Evolutionary conservation across 345 rosid genomes (phyloP), one percentile per base, ranked within the genome.

Genomic region (Populus nigra): DNA sequence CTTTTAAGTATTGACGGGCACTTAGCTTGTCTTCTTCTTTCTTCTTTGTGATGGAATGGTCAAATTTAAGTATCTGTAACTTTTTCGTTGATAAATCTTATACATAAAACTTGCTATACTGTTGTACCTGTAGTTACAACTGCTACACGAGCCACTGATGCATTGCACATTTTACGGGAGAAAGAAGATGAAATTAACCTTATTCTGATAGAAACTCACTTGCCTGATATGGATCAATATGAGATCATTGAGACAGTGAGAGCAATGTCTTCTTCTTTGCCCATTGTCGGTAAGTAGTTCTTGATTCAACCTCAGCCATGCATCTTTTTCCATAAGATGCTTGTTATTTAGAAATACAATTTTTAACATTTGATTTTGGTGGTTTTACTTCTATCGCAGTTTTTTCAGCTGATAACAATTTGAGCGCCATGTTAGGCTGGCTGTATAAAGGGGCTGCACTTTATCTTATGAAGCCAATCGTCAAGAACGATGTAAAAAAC

Each of bases 221-320:
- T 89, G 75, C 87, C 87, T 50, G 91, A 88, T 59, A 89, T 83
- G 83, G 85, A 81, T 69, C 84, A 83, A 78, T 87, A 83, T 33
- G 82, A 88, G 78, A 82, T 90, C 50, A 85, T 91, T 36, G 89
- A 88, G 73, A 83, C 76, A 59, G 5, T 89, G 16, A 75, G 75
- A 70, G 23, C 61, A 65, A 66, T 68, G 10, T 85, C 88, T 67
- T 68, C 71, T 45, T 45, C 72, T 47, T 45, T 88, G 68, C 88
- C 94, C 0, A 75, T 90, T 78, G 73, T 90, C 39, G 59, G 96
- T 88, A 79, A 82, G 87, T 63, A 68, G 47, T 72, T 8, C n/a
- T 70, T 61, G 35, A 39, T 70, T 61, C 35, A 23, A 53, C n/a
- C 31, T 55, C n/a, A 3, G 9, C 27, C 38, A 13, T 66, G 41